Evolutionary conservation across 139 green algal species (phyloP).

Genomic region (Astrephomene gubernaculifera): DNA sequence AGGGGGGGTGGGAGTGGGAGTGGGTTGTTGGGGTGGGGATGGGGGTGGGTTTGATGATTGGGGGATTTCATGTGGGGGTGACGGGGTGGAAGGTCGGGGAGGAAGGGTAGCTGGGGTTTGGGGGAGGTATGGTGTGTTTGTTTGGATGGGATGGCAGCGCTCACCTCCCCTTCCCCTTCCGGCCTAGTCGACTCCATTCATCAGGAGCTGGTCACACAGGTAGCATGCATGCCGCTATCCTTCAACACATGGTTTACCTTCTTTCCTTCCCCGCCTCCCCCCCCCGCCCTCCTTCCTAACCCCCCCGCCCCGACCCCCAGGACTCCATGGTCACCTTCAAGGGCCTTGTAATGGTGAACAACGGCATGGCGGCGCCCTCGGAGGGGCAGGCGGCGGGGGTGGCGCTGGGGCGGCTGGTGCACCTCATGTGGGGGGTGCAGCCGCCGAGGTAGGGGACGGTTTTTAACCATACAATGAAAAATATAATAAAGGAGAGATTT

Average conservation of each 20-base stretch:
- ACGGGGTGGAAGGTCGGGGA: neutral
- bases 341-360: neutral
- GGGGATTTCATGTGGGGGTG: neutral
- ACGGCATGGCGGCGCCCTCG: neutral
- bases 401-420: neutral
- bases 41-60: too few species aligned
- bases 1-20: neutral
- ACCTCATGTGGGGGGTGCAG: too few species aligned
- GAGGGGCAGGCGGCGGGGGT: neutral
- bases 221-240: neutral
- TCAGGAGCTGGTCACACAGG: neutral
- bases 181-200: too few species aligned
- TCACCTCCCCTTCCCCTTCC: too few species aligned
- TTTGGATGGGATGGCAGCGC: neutral
- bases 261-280: neutral
- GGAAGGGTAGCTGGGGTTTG: neutral
- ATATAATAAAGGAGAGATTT: too few species aligned
- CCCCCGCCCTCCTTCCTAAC: neutral
- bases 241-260: neutral
- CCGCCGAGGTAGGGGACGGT: too few species aligned
- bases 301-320: too few species aligned
- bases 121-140: neutral
- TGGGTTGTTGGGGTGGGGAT: neutral
- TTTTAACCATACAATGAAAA: too few species aligned
- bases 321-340: neutral